Evolutionary conservation across 345 rosid species (phyloP), one percentile per base, ranked within the genome.

Genomic region (Pelargonium nanum): DNA sequence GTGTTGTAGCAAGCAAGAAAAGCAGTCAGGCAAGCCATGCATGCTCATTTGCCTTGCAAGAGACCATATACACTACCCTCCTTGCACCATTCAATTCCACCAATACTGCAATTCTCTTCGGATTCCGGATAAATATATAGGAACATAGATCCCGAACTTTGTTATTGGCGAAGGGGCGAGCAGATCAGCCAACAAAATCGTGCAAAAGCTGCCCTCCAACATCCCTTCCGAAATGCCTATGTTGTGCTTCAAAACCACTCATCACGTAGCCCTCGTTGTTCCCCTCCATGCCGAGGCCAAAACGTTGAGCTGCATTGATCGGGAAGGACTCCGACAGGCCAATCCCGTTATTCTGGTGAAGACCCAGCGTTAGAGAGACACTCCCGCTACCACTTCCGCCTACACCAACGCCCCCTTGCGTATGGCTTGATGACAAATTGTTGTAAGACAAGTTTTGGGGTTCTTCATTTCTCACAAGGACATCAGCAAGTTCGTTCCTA

Each of bases 111-210:
- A 50, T 53, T 21, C 62, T 28, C 26, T 21, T 16, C 26, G 8
- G 7, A n/a, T n/a, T n/a, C n/a, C n/a, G n/a, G n/a, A n/a, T n/a
- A n/a, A n/a, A n/a, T n/a, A n/a, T n/a, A n/a, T n/a, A n/a, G n/a
- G n/a, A n/a, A n/a, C n/a, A n/a, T n/a, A n/a, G n/a, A n/a, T n/a
- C n/a, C n/a, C n/a, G n/a, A n/a, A n/a, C n/a, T n/a, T n/a, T n/a
- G n/a, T n/a, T n/a, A n/a, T n/a, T n/a, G n/a, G n/a, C n/a, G n/a
- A n/a, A n/a, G n/a, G n/a, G n/a, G n/a, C n/a, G n/a, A n/a, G n/a
- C n/a, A n/a, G n/a, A n/a, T 85, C 83, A 89, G 44, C 96, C 96
- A 28, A 89, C 96, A 68, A 89, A 89, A 72, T 92, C 89, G 68
- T 84, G 95, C 73, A 92, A 78, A 58, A 92, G 89, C 72, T 89